These are phyloP conservation scores for Clarireedia paspali DNA, from an alignment of 2,329 filamentous ascomycete species.

Conservation along the genomic window DNA sequence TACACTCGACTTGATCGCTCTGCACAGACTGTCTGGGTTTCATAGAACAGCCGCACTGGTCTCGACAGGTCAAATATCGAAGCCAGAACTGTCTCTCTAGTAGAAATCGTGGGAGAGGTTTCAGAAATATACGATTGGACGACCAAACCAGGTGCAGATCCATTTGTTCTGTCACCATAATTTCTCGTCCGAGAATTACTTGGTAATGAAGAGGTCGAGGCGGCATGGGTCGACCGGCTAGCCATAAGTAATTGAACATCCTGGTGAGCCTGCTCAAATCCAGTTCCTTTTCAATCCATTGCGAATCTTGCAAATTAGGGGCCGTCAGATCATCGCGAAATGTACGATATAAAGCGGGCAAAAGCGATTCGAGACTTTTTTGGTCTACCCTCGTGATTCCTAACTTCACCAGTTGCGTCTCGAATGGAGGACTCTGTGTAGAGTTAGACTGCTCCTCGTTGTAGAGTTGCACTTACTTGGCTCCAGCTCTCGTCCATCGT, in stretches of 20 bases:
- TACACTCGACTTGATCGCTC: neutral
- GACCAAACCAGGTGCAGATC: conserved; percentile 31
- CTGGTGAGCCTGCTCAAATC: too few species aligned
- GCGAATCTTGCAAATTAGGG: too few species aligned
- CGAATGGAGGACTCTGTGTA: too few species aligned
- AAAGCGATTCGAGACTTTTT: too few species aligned
- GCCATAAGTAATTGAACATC: conserved; percentile 8
- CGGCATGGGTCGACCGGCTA: conserved; percentile 8
- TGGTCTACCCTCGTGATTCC: too few species aligned
- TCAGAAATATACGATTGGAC: conserved; percentile 27
- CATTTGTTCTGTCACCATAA: conserved; percentile 30
- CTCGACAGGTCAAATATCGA: neutral
- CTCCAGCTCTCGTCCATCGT: too few species aligned
- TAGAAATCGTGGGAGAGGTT: conserved; percentile 29
- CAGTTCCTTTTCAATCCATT: too few species aligned
- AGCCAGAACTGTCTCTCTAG: conserved; percentile 24
- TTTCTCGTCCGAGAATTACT: conserved; percentile 22
- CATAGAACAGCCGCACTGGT: neutral
- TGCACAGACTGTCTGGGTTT: neutral
- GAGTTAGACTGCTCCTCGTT: too few species aligned
- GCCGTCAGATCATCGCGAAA: too few species aligned
- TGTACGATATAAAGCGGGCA: too few species aligned
- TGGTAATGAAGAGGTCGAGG: conserved; percentile 28
- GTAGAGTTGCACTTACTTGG: too few species aligned
- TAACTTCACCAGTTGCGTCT: too few species aligned